Conservation (phyloP, 2,329 filamentous ascomycete genomes). For the Sporothrix pseudoabietina region DNA sequence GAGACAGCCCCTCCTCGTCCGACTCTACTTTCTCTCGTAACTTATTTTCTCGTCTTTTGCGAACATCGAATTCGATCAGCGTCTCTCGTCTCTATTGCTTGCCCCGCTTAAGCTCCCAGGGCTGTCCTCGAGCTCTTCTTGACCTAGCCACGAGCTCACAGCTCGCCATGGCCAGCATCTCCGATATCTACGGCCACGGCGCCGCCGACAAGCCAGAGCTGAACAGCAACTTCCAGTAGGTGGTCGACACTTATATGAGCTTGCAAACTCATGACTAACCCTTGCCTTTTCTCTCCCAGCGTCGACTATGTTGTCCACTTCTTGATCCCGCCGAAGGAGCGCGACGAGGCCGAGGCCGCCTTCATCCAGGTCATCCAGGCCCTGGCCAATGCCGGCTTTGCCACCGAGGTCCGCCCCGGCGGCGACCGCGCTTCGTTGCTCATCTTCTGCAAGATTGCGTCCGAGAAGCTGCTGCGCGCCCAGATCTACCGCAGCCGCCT, state of each 20-base stretch:
- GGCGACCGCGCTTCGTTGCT: constrained; percentile 69
- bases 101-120: background rate
- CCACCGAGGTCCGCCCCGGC: constrained; percentile 83
- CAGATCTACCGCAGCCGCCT: constrained; percentile 86
- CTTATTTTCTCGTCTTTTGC: too few relatives aligned
- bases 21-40: background rate
- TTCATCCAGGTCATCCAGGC: constrained; percentile 78
- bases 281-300: constrained; percentile 43
- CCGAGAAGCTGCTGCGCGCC: constrained; percentile 70
- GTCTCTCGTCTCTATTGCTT: background rate
- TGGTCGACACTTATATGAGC: background rate
- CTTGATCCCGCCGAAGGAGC: constrained; percentile 62
- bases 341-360: constrained; percentile 64
- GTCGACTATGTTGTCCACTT: constrained; percentile 91
- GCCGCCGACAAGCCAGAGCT: constrained; percentile 33
- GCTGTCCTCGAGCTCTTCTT: background rate
- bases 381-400: constrained; percentile 76
- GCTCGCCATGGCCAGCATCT: constrained; percentile 34
- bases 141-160: constrained; percentile 1
- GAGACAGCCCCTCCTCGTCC: background rate
- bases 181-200: constrained; percentile 33
- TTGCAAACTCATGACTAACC: background rate
- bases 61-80: too few relatives aligned
- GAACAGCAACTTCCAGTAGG: constrained; percentile 39
- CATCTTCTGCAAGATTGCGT: constrained; percentile 79